Base-by-base conservation (phyloP, 2,329 filamentous ascomycete genomes). In the Onygenales sp. region DNA sequence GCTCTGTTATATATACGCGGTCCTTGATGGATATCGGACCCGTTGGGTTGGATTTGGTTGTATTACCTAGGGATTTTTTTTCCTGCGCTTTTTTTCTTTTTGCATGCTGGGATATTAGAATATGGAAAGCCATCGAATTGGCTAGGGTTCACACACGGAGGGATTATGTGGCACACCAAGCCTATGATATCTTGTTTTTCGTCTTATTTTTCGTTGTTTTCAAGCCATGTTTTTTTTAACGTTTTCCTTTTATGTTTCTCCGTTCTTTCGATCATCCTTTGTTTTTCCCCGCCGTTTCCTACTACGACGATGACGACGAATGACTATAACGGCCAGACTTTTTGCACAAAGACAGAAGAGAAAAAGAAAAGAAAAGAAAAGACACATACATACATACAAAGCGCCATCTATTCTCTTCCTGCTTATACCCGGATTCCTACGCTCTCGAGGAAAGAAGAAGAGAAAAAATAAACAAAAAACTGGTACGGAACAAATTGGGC, bases 71-170 rank as follows among this genome's bases (percentile, higher is more conserved):
- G 14, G 32, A 36, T 44, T 9, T 17, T 42, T 17, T 17, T 17
- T 17, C 2, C 17, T 17, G 17, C 2, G 17, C 17, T 17, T 17
- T 17, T 46, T 31, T 36, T 31, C 4, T 45, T 39, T 46, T 46
- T 44, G 33, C 50, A 36, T 52, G 36, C 14, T 40, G 47, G 36
- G 17, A 21, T 49, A n/a, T 49, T 49, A 49, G 47, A 49, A 14
- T 27, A 31, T 49, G 47, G 46, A 37, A 21, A 13, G 47, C 47
- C 47, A 40, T 40, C 47, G 17, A 49, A 40, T 33, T 49, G 47
- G 47, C 46, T 21, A 31, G 33, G 46, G 31, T 17, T 31, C 31
- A 10, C 27, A 40, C 46, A 32, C 21, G 21, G 21, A 27, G 21
- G 21, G 21, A 27, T 27, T 27, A 27, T 27, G 21, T 27, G 21